phyloP scores from a whole-genome alignment of 2,329 filamentous ascomycete species.

The Tolypocladium cylindrosporum region DNA sequence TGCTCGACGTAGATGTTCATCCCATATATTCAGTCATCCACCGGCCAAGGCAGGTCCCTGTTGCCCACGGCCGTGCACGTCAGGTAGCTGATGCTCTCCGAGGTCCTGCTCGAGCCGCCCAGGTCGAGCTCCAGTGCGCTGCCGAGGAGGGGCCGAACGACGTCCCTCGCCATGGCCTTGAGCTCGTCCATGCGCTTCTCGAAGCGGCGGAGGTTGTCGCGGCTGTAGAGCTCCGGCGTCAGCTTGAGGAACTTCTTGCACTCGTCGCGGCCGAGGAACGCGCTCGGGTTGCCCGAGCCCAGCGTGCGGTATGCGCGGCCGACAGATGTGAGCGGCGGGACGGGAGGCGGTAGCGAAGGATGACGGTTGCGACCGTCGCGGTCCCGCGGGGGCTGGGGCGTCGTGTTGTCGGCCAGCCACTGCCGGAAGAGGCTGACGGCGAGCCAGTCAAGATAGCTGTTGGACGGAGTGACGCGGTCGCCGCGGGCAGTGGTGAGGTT shows the following conservation, averaged over 20 bases:
- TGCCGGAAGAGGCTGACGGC: slow-evolving; percentile 80
- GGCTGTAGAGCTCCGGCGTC: slow-evolving; percentile 69
- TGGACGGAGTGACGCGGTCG: slow-evolving; percentile 71
- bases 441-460: slow-evolving; percentile 82
- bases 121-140: slow-evolving; percentile 77
- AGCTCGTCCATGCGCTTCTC: slow-evolving; percentile 84
- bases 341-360: slow-evolving; percentile 24
- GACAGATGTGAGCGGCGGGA: slow-evolving; percentile 43
- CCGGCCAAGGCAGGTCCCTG: slow-evolving; percentile 39
- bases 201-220: slow-evolving; percentile 78
- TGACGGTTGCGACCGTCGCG: slow-evolving; percentile 14
- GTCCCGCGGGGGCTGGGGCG: slow-evolving; percentile 45
- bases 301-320: slow-evolving; percentile 72
- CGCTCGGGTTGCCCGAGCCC: slow-evolving; percentile 46
- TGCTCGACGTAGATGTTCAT: neutral
- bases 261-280: slow-evolving; percentile 75
- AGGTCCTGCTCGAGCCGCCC: slow-evolving; percentile 26
- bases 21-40: slow-evolving; percentile 18
- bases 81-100: slow-evolving; percentile 35
- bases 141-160: slow-evolving; percentile 76
- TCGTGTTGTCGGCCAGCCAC: slow-evolving; percentile 86
- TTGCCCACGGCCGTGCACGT: slow-evolving; percentile 40
- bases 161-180: slow-evolving; percentile 71
- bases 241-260: slow-evolving; percentile 85
- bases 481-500: slow-evolving; percentile 69